Conservation (phyloP, 192 early-diverging fungal species). For the Thamnidium elegans region DNA sequence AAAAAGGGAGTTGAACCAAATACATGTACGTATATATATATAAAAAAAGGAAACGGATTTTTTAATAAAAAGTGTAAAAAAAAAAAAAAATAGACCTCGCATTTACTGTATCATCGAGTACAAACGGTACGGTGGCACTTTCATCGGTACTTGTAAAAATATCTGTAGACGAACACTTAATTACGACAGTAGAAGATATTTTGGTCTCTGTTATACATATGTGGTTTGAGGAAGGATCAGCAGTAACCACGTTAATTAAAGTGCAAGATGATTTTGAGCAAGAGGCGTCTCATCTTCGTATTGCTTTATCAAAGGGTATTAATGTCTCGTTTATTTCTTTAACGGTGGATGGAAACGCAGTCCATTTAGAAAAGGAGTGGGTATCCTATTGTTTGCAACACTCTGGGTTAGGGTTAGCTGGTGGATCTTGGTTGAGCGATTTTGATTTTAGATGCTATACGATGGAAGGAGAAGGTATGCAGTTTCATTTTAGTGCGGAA, state of each 20-base stretch:
- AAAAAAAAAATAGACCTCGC: not conserved
- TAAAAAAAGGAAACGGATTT: not conserved
- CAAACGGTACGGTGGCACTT: not conserved
- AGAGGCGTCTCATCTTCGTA: not conserved
- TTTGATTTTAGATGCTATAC: not conserved
- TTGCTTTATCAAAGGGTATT: not conserved
- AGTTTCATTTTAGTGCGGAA: not conserved
- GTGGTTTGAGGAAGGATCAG: constrained; percentile 11
- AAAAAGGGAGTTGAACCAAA: not conserved
- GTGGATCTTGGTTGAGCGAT: not conserved
- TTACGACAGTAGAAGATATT: not conserved
- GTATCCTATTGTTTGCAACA: not conserved
- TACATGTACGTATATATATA: not conserved
- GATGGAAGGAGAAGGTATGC: constrained; percentile 9
- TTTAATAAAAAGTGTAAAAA: not conserved
- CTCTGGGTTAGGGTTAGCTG: constrained; percentile 8
- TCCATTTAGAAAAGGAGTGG: not conserved
- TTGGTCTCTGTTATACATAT: not conserved
- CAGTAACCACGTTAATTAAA: not conserved
- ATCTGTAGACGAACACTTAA: not conserved
- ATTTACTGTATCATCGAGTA: constrained; percentile 12
- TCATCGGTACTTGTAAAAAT: not conserved
- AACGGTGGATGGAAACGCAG: not conserved
- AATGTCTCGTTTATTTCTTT: not conserved
- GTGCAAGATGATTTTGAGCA: constrained; percentile 10